Base-by-base conservation (phyloP, 306 rosid species). In the Echinosophora koreensis region DNA sequence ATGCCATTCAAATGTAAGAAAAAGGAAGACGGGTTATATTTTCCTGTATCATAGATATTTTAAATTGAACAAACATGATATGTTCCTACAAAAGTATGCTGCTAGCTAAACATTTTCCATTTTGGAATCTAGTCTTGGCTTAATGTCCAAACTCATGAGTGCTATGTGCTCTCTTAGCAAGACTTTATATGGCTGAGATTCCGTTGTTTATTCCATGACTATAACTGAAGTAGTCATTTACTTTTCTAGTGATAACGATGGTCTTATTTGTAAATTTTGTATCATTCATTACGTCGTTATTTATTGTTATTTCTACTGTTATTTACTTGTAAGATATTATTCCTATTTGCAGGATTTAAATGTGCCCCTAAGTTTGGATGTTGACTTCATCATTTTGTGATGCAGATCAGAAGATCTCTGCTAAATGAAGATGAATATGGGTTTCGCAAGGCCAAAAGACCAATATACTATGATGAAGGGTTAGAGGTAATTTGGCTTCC, bases 361-460 rank as follows among this genome's bases (percentile, higher is more conserved):
- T 39, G 39, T 77, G 52, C 55, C 18, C 76, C 14, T 14, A 58
- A 63, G 84, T 73, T 81, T 69, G 41, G 68, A 41, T 15, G 17
- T 44, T 82, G 50, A 71, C 54, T 77, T 62, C 71, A 57, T 11
- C 50, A 44, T 44, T 73, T 62, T 71, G 39, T 59, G 66, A 34
- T 73, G 76, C 93, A 95, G 98, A 95, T 95, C 34, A 86, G 98
- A 87, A 87, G 93, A 81, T 84, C 94, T n/a, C 51, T 90, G 73
- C 89, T 90, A 27, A 88, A 92, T 77, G 98, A 95, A 87, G 87
- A 95, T 82, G 97, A 92, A 71, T 77, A 89, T n/a, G 98, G 98
- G 66, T 92, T 95, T 79, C 88, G 89, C 39, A 95, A 66, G 90
- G 97, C 96, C 66, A 89, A 83, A 86, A 84, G 83, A 81, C 98